Conservation (phyloP, 2,329 filamentous ascomycete species). For the Fusarium tjaetaba region DNA sequence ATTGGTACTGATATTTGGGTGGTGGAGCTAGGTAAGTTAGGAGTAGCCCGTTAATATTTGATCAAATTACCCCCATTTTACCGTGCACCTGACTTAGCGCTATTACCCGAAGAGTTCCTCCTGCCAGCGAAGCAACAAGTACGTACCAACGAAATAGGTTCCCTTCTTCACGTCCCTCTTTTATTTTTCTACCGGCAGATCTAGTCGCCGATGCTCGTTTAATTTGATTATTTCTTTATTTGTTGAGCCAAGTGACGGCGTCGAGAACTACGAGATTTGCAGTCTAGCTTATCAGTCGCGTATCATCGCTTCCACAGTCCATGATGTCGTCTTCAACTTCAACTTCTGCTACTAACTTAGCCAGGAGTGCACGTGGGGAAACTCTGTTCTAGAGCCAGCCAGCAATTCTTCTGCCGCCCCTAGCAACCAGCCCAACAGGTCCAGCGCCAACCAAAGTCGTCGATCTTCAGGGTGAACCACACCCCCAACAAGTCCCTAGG, state of each 20-base stretch:
- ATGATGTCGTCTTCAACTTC: constrained; percentile 1
- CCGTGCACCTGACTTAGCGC: constrained; percentile 35
- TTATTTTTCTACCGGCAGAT: constrained; percentile 7
- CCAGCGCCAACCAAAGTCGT: constrained; percentile 31
- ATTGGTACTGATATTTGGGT: constrained; percentile 25
- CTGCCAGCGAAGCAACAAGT: constrained; percentile 16
- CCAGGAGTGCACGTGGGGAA: constrained; percentile 27
- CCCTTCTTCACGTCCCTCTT: constrained; percentile 11
- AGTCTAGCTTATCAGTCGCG: not conserved
- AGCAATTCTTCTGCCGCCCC: constrained; percentile 34
- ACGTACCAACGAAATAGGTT: not conserved
- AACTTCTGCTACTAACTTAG: constrained; percentile 8
- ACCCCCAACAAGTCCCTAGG: constrained; percentile 20
- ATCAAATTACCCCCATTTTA: constrained; percentile 35
- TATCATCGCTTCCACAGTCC: constrained; percentile 14
- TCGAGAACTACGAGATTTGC: not conserved
- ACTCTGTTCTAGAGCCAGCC: constrained; percentile 26
- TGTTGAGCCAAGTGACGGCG: not conserved
- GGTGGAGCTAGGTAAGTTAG: fast-evolving
- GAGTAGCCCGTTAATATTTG: constrained; percentile 29
- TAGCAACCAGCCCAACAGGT: constrained; percentile 29
- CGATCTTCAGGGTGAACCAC: constrained; percentile 34
- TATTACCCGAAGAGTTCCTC: constrained; percentile 32
- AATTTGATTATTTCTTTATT: not conserved
- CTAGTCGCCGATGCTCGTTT: constrained; percentile 5